A percentile compares a stretch with the other conserved stretches of the same genome.
Evolutionary conservation across 2,329 filamentous ascomycete species (phyloP).

Genomic region (Fusarium siculi): DNA sequence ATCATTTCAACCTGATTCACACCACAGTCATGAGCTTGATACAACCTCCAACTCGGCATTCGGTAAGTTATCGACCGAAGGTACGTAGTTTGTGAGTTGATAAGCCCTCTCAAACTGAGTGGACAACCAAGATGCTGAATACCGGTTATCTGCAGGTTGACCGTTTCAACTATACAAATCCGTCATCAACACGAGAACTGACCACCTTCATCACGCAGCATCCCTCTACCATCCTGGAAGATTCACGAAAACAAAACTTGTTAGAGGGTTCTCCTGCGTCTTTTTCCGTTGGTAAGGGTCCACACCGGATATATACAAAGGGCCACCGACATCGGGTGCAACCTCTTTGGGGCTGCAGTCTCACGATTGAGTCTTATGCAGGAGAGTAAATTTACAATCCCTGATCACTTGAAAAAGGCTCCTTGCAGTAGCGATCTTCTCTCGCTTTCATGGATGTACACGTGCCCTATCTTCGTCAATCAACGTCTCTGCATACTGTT

Average conservation of each 20-base stretch:
- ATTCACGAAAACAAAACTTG: neutral
- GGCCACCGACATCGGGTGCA: slow-evolving; percentile 17
- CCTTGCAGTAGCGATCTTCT: slow-evolving; percentile 1
- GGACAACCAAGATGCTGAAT: slow-evolving; percentile 2
- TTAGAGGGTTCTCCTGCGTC: neutral
- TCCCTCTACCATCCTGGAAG: neutral
- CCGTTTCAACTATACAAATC: slow-evolving; percentile 18
- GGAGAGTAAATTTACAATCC: slow-evolving; percentile 7
- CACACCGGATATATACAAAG: slow-evolving; percentile 4
- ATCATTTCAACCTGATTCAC: neutral
- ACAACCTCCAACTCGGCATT: neutral
- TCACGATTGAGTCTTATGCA: slow-evolving; percentile 14
- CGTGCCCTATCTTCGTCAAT: slow-evolving; percentile 13
- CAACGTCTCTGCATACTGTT: neutral
- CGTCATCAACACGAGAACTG: slow-evolving; percentile 18
- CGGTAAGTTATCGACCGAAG: slow-evolving; percentile 2
- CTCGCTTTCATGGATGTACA: slow-evolving; percentile 8
- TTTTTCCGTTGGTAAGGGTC: slow-evolving; percentile 13
- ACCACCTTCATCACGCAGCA: neutral
- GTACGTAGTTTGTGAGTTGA: neutral
- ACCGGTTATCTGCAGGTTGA: slow-evolving; percentile 15
- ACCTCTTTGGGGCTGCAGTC: slow-evolving; percentile 9
- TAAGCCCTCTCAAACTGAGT: slow-evolving; percentile 12
- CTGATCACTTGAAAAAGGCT: neutral
- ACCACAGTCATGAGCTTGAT: neutral